Conservation (phyloP, 1,284 basidiomycete genomes). For the Rhodofomes roseus region DNA sequence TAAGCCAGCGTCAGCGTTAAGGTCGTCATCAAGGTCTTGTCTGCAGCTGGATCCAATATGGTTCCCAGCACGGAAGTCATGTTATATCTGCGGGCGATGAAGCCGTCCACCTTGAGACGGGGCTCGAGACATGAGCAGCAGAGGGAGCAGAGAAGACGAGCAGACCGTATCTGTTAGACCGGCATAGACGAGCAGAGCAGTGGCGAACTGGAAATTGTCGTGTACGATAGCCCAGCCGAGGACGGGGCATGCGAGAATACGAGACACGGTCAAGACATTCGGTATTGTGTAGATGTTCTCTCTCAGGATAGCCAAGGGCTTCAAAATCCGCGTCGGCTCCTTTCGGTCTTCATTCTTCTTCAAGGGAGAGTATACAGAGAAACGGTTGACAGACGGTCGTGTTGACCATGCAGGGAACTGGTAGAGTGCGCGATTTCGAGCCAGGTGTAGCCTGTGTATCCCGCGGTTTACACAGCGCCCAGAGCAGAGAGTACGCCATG, state of each 20-base stretch:
- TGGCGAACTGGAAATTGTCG: conserved; percentile 78
- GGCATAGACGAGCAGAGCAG: conserved; percentile 82
- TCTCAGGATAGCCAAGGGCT: conserved; percentile 12
- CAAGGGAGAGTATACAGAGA: neutral
- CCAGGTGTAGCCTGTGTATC: neutral
- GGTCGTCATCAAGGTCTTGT: conserved; percentile 96
- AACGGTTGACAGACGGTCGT: neutral
- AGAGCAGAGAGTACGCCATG: neutral
- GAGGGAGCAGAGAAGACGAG: conserved; percentile 13
- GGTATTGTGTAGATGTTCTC: conserved; percentile 97
- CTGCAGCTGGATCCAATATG: conserved; percentile 95
- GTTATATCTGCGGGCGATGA: conserved; percentile 80
- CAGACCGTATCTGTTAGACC: conserved; percentile 88
- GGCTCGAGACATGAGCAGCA: conserved; percentile 12
- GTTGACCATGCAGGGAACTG: neutral
- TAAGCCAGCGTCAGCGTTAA: conserved; percentile 84
- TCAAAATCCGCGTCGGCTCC: neutral
- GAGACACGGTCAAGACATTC: conserved; percentile 84
- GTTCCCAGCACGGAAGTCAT: conserved; percentile 89
- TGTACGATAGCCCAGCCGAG: conserved; percentile 92
- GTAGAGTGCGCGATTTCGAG: neutral
- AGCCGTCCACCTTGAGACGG: conserved; percentile 77
- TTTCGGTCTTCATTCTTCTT: neutral
- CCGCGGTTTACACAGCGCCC: neutral
- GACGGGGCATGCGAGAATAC: conserved; percentile 85